Evolutionary conservation across 208 protist species (phyloP).

Genomic region (Acanthamoeba sp.): DNA sequence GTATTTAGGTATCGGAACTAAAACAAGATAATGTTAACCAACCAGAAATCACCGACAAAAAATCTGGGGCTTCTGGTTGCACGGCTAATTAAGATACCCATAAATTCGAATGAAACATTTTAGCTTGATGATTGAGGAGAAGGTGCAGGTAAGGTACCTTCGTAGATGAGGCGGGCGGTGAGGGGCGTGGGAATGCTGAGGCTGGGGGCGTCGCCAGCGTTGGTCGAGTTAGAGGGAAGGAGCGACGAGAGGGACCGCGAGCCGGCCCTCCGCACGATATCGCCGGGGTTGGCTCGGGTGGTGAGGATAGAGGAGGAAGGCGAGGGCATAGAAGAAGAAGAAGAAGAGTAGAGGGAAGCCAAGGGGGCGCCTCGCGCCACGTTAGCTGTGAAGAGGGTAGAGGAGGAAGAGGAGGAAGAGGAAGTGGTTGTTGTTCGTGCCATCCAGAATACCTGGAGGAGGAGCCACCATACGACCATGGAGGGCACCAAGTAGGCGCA

Average conservation of each 20-base stretch:
- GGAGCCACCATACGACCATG: slow-evolving; percentile 1
- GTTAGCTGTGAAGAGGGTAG: neutral
- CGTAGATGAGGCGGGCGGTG: neutral
- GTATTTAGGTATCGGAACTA: too few relatives aligned
- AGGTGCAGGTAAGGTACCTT: neutral
- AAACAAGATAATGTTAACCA: too few relatives aligned
- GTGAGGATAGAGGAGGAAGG: neutral
- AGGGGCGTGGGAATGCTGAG: neutral
- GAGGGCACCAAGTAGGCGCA: neutral
- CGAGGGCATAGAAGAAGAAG: neutral
- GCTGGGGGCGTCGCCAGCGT: neutral
- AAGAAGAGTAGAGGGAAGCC: neutral
- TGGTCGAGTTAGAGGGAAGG: neutral
- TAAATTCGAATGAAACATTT: too few relatives aligned
- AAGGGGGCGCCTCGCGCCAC: neutral
- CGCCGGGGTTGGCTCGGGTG: neutral
- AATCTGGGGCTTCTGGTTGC: too few relatives aligned
- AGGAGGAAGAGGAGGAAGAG: neutral
- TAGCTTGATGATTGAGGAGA: neutral
- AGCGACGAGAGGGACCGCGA: slow-evolving; percentile 8
- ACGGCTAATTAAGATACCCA: too few relatives aligned
- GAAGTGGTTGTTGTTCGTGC: neutral
- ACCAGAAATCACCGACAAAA: too few relatives aligned
- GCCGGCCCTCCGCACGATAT: neutral
- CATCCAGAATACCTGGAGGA: neutral